Percentiles rank a stretch among this genome's conserved stretches.
phyloP scores from a whole-genome alignment of 2,329 filamentous ascomycete genomes.

The Exophiala dermatitidis region DNA sequence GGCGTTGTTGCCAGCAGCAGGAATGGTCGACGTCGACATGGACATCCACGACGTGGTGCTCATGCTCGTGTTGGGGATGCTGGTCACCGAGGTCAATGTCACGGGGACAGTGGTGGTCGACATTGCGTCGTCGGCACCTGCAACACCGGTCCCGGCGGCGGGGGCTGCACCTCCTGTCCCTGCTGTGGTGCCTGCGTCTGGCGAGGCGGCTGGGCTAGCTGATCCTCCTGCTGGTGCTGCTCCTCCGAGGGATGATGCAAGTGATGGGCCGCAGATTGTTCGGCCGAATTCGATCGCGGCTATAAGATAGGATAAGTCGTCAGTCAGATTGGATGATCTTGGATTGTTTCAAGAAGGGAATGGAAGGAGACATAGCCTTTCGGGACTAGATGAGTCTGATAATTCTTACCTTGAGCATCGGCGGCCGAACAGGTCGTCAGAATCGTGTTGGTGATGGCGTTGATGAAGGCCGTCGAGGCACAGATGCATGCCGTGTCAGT shows the following conservation, averaged over 20 bases:
- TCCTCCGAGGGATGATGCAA: neutral
- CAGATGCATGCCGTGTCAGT: slow-evolving; percentile 17
- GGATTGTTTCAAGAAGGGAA: too few relatives aligned
- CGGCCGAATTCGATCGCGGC: slow-evolving; percentile 13
- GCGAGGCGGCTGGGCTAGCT: neutral
- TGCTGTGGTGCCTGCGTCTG: neutral
- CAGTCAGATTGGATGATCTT: neutral
- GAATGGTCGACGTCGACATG: neutral
- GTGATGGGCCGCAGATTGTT: slow-evolving; percentile 12
- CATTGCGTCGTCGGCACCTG: neutral
- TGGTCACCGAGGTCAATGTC: slow-evolving; percentile 14
- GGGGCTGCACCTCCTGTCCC: neutral
- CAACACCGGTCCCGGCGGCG: neutral
- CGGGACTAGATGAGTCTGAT: neutral
- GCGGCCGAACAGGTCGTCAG: slow-evolving; percentile 9
- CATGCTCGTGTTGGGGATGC: slow-evolving; percentile 5
- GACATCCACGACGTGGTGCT: neutral
- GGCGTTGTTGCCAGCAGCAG: neutral
- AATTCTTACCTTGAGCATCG: slow-evolving; percentile 13
- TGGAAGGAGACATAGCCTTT: neutral
- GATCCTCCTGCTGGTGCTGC: neutral
- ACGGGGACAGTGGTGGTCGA: slow-evolving; percentile 15
- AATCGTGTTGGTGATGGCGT: slow-evolving; percentile 18
- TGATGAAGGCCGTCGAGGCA: slow-evolving; percentile 14
- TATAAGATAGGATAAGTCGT: slow-evolving; percentile 1